phyloP scores from a whole-genome alignment of 768 basidiomycete species.

The Termitomyces sp. region DNA sequence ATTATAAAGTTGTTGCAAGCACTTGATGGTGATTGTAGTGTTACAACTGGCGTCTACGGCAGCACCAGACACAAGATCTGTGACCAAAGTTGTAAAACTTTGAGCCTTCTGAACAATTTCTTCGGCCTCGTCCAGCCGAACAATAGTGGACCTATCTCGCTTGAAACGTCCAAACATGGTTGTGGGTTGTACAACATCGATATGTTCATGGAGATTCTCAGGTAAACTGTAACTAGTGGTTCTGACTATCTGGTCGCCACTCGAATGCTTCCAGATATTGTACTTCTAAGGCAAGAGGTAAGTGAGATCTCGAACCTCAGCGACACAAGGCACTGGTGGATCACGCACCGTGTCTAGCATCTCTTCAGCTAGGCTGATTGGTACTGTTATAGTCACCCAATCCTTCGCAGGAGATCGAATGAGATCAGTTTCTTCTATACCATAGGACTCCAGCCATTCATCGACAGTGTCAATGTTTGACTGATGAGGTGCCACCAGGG shows the following conservation, averaged over 20 bases:
- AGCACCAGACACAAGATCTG: slow-evolving; percentile 23
- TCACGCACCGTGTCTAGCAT: slow-evolving; percentile 63
- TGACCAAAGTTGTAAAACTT: slow-evolving; percentile 10
- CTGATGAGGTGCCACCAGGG: slow-evolving; percentile 50
- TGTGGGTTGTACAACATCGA: slow-evolving; percentile 69
- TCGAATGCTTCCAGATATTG: slow-evolving; percentile 51
- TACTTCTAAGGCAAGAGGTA: slow-evolving; percentile 41
- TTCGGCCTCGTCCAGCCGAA: slow-evolving; percentile 17
- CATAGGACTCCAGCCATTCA: slow-evolving; percentile 56
- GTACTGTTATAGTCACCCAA: slow-evolving; percentile 58
- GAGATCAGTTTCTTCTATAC: slow-evolving; percentile 40
- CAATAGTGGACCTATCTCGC: slow-evolving; percentile 31
- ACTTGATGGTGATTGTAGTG: slow-evolving; percentile 41
- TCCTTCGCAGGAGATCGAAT: slow-evolving; percentile 59
- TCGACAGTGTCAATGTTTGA: slow-evolving; percentile 48
- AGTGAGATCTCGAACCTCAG: background rate
- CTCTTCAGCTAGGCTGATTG: slow-evolving; percentile 54
- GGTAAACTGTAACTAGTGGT: slow-evolving; percentile 71
- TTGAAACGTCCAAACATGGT: slow-evolving; percentile 48
- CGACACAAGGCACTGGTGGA: background rate
- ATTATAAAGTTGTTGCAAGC: slow-evolving; percentile 53
- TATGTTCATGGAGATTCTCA: slow-evolving; percentile 45
- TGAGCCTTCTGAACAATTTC: slow-evolving; percentile 4
- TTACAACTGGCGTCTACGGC: slow-evolving; percentile 45
- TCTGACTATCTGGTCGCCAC: slow-evolving; percentile 51